Evolutionary conservation across 202 grass and related monocot genomes (phyloP), one percentile per base, ranked within the genome.

Genomic region (Panicum virgatum): DNA sequence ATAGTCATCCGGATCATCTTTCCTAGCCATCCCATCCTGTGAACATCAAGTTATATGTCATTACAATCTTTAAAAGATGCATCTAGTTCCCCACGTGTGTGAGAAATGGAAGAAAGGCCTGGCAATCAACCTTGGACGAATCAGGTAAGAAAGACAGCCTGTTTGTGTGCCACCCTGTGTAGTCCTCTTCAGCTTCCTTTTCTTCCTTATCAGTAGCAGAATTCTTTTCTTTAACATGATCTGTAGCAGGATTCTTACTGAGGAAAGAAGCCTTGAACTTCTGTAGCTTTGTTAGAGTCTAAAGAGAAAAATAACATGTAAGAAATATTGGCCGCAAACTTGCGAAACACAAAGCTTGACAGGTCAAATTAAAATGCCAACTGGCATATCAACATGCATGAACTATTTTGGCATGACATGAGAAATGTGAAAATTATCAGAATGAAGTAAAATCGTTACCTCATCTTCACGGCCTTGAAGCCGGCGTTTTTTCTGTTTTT

Each of bases 1-100:
- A 90, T 95, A 95, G 66, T 95, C 92, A 90, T 95, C 89, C 48
- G 92, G 90, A 69, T 98, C 92, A 84, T 95, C 92, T 83, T 88
- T 98, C 80, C 90, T 83, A 50, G 82, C 16, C 96, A 98, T 98
- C 59, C 82, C 68, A 71, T 94, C 88, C 92, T 98, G 83, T 42
- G 72, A 81, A 83, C 1, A 79, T 54, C 61, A 72, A 29, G 57
- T 48, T 46, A 61, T 61, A 60, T 23, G 66, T 74, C 79, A 84
- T 34, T 3, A 5, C 20, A 69, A 58, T 36, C 47, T 34, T 30
- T 34, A 46, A 11, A 76, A 36, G 19, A 83, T 83, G 57, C 74
- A 73, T 42, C 20, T 34, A 79, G 11, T 72, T 50, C 9, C 38
- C 27, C 18, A 18, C 7, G 5, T 54, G 52, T 75, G 22, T 13